A percentile compares a stretch with the other conserved stretches of the same genome.
Conservation (phyloP, 2,329 filamentous ascomycete genomes). For the Pseudogymnoascus sp. region DNA sequence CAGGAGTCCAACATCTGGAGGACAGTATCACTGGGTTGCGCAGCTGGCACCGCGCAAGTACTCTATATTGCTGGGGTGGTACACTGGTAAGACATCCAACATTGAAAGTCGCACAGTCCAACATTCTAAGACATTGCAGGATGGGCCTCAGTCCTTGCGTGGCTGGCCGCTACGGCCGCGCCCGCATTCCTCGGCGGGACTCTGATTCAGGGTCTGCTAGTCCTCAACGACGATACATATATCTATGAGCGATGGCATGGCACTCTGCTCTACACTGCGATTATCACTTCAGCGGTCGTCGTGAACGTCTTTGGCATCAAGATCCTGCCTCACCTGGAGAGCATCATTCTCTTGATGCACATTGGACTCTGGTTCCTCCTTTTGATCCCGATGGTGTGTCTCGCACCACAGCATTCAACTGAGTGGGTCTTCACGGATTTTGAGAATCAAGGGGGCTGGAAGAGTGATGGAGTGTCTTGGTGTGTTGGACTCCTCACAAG, state of each 20-base stretch:
- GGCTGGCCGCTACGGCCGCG: conserved; percentile 32
- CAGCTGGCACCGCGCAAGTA: conserved; percentile 41
- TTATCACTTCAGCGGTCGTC: conserved; percentile 38
- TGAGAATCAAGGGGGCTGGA: conserved; percentile 42
- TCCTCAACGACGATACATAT: conserved; percentile 35
- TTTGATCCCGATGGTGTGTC: conserved; percentile 30
- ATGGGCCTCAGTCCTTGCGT: conserved; percentile 41
- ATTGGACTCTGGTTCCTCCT: conserved; percentile 34
- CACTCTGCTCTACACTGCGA: conserved; percentile 41
- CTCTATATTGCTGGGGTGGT: conserved; percentile 47
- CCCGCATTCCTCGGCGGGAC: conserved; percentile 39
- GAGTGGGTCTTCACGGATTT: conserved; percentile 50
- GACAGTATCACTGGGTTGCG: conserved; percentile 53
- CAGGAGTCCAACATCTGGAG: conserved; percentile 33
- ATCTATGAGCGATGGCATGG: conserved; percentile 38
- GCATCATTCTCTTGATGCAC: conserved; percentile 43
- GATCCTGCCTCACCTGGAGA: conserved; percentile 40
- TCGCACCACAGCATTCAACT: conserved; percentile 38
- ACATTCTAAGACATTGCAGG: conserved; percentile 31
- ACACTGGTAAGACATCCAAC: conserved; percentile 8
- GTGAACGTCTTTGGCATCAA: conserved; percentile 43
- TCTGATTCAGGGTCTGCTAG: conserved; percentile 39
- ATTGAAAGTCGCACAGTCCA: background rate
- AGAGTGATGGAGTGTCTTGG: conserved; percentile 37
- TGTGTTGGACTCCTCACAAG: conserved; percentile 14